These are phyloP conservation scores for Fusarium sp. DNA, from an alignment of 2,329 filamentous ascomycete species.

Conservation along the genomic window DNA sequence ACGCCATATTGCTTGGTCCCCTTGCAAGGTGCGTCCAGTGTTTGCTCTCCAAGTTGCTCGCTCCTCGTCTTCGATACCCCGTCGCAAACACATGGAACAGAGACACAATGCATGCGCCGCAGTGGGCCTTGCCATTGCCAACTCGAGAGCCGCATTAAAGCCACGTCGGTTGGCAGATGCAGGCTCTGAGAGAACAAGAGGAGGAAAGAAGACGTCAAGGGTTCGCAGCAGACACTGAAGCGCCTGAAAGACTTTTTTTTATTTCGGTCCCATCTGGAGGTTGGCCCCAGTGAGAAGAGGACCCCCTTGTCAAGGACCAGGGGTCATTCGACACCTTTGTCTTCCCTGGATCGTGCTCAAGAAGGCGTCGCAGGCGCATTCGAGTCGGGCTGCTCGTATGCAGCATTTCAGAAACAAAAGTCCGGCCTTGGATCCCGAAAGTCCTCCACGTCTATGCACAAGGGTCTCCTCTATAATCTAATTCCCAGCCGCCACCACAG, in stretches of 20 bases:
- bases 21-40: neutral
- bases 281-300: constrained; percentile 10
- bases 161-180: constrained; percentile 45
- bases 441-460: constrained; percentile 10
- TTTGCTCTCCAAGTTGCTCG: neutral
- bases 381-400: constrained; percentile 12
- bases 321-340: constrained; percentile 41
- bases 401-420: constrained; percentile 7
- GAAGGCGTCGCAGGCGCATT: constrained; percentile 4
- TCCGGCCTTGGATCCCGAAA: constrained; percentile 6
- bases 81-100: neutral
- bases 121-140: constrained; percentile 29
- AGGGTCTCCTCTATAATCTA: constrained; percentile 32
- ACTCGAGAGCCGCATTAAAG: constrained; percentile 40
- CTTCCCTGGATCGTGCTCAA: constrained; percentile 2
- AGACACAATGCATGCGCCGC: constrained; percentile 29
- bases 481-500: neutral
- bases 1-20: constrained; percentile 1
- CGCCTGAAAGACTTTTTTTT: constrained; percentile 25
- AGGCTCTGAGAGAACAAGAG: constrained; percentile 37
- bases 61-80: constrained; percentile 12
- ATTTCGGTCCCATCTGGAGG: constrained; percentile 12
- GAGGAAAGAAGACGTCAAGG: constrained; percentile 36
- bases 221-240: constrained; percentile 5
- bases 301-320: constrained; percentile 38